Percentiles rank a stretch among this genome's conserved stretches.
These are phyloP conservation scores for Didymella pinodella DNA, from an alignment of 2,329 filamentous ascomycete genomes.

Conservation along the genomic window DNA sequence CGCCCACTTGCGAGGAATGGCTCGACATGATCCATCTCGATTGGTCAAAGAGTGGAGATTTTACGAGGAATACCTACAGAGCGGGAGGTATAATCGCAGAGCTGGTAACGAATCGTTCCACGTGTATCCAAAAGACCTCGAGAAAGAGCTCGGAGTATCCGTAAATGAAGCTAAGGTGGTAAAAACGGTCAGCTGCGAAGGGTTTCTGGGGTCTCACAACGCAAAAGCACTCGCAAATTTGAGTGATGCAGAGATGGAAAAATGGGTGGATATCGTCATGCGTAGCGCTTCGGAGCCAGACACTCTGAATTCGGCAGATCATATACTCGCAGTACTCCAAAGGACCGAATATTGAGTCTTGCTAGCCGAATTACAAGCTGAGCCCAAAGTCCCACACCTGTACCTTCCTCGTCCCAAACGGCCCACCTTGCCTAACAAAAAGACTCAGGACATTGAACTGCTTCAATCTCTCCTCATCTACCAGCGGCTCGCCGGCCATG, in stretches of 20 bases:
- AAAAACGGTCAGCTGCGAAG: not conserved
- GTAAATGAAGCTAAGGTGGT: not conserved
- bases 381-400: conserved; percentile 48
- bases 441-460: conserved; percentile 40
- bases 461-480: conserved; percentile 42
- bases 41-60: not conserved
- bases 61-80: not conserved
- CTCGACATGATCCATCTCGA: not conserved
- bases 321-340: not conserved
- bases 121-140: not conserved
- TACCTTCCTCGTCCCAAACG: conserved; percentile 43
- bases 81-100: not conserved
- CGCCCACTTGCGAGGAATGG: not conserved
- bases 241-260: not conserved
- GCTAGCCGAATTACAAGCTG: not conserved
- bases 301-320: not conserved
- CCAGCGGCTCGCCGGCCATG: conserved; percentile 42
- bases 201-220: not conserved
- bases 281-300: not conserved
- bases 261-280: not conserved
- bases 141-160: not conserved
- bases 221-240: not conserved
- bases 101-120: not conserved
- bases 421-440: conserved; percentile 47
- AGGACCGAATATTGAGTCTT: not conserved